Base-by-base conservation (phyloP, 306 rosid genomes). In the Prunus dulcis region DNA sequence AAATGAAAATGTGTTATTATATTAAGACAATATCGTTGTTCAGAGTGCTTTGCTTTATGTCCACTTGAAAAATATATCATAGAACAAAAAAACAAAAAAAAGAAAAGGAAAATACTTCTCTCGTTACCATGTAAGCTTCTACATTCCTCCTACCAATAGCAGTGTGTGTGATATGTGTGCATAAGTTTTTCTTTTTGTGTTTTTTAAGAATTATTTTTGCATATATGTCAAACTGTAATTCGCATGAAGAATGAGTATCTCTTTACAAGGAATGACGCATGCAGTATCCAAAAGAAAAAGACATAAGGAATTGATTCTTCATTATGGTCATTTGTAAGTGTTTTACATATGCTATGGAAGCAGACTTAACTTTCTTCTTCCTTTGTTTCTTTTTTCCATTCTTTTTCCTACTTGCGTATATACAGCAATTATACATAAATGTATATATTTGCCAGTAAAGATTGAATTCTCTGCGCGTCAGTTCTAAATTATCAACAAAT, bases 1-100 rank as follows among this genome's bases (percentile, higher is more conserved):
- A 78, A 82, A 80, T 76, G 75, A 80, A 84, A 80, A 68, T 64
- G 65, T 30, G 61, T 60, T 74, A 72, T 61, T 25, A 25, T 61
- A 75, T 84, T 51, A 57, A 58, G 15, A 61, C 65, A 18, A 62
- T 76, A 52, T 69, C 67, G 17, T 25, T 75, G 12, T 17, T 14
- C n/a, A 20, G 3, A 77, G 20, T 32, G 67, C 58, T 82, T 67
- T 80, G 25, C 25, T 73, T 82, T 85, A 11, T 41, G 66, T 73
- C 73, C 49, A 56, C 77, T 70, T 79, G 69, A 41, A 68, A 49
- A 49, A 80, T 61, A 25, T 23, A 47, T 58, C 67, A 20, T 71
- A 71, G 53, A 71, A 25, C 18, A 28, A 27, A 23, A 23, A 22
- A 61, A 61, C 2, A 18, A 61, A 25, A 60, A 3, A 25, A 25